Percentiles rank a stretch among this genome's conserved stretches.
These are phyloP conservation scores for Candida qinlingensis DNA, from an alignment of 805 yeast genomes.

Conservation along the genomic window DNA sequence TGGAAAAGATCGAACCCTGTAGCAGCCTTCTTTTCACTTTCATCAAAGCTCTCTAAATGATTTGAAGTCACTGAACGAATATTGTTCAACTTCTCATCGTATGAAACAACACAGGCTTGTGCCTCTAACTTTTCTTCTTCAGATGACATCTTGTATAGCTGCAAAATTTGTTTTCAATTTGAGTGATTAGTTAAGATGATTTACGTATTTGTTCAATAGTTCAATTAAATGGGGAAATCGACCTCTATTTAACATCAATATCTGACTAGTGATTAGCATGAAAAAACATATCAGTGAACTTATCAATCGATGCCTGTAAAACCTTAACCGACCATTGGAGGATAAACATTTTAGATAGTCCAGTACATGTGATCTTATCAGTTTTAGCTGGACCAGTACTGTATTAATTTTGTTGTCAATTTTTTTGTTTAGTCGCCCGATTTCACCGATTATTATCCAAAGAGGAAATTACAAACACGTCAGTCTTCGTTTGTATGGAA, in stretches of 20 bases:
- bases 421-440: too few species aligned
- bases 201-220: too few species aligned
- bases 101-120: constrained; percentile 1
- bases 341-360: too few species aligned
- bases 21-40: constrained; percentile 3
- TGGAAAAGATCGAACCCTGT: constrained; percentile 5
- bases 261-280: not conserved
- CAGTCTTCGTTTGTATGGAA: too few species aligned
- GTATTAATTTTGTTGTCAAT: too few species aligned
- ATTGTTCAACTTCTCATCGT: not conserved
- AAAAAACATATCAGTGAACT: not conserved
- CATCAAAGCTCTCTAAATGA: constrained; percentile 1
- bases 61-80: constrained; percentile 1
- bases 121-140: constrained; percentile 1
- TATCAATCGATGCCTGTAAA: not conserved
- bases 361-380: too few species aligned
- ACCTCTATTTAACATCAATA: not conserved
- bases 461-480: too few species aligned
- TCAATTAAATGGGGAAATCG: not conserved
- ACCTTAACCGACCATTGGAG: not conserved
- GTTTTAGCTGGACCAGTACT: too few species aligned
- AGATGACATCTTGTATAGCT: constrained; percentile 1
- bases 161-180: too few species aligned
- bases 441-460: too few species aligned
- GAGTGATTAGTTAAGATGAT: too few species aligned